These are phyloP conservation scores for Aspergillus ellipticus DNA, from an alignment of 495 filamentous ascomycete species.

Conservation along the genomic window DNA sequence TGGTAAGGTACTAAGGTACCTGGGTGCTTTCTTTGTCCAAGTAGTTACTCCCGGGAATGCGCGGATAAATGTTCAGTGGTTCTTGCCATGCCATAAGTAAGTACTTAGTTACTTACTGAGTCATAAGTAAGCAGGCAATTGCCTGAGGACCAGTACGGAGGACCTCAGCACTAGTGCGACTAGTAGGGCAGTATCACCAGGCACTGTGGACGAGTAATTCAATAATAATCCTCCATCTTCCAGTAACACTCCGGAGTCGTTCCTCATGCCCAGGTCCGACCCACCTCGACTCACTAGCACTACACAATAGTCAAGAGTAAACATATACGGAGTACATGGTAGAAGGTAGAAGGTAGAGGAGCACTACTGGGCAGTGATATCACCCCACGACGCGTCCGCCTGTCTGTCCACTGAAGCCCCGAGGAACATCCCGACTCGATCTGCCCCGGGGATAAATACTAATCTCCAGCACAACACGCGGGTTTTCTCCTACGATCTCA, in stretches of 20 bases:
- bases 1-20: no score
- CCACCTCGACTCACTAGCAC: not conserved
- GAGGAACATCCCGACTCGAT: not conserved
- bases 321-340: not conserved
- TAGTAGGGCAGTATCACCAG: no score
- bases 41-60: no score
- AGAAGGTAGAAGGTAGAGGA: not conserved
- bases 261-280: not conserved
- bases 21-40: no score
- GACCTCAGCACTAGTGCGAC: no score
- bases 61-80: not conserved
- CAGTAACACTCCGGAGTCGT: no score
- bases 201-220: no score
- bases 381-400: conserved; percentile 12
- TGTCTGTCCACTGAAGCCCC: not conserved
- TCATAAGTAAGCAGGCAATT: no score
- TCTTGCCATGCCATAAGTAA: not conserved
- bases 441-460: not conserved
- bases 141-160: no score
- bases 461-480: conserved; percentile 1
- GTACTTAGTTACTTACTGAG: no score
- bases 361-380: no score
- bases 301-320: not conserved
- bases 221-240: no score
- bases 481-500: conserved; percentile 6